Percentiles rank a stretch among this genome's conserved stretches.
Conservation (phyloP, 192 early-diverging fungal species). For the Backusella liffmaniae region DNA sequence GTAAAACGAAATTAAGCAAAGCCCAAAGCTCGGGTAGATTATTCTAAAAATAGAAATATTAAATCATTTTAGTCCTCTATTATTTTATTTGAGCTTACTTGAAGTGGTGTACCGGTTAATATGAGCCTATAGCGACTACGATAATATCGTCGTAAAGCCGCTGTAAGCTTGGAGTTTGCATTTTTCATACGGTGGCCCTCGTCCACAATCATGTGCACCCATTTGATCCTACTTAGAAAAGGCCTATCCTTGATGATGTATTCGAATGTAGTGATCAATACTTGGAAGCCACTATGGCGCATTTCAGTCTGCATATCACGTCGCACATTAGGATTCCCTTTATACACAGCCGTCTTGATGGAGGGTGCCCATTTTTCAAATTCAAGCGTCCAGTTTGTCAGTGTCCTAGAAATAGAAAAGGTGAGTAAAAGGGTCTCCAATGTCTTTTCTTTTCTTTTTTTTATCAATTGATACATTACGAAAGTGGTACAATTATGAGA, state of each 20-base stretch:
- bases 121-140: slow-evolving; percentile 90
- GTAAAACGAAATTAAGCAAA: slow-evolving; percentile 93
- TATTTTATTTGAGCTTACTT: slow-evolving; percentile 42
- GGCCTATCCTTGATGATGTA: slow-evolving; percentile 93
- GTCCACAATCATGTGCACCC: slow-evolving; percentile 99
- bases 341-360: slow-evolving; percentile 88
- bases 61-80: background rate
- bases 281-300: slow-evolving; percentile 83
- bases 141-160: slow-evolving; percentile 85
- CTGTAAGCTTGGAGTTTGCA: slow-evolving; percentile 81
- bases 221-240: slow-evolving; percentile 86
- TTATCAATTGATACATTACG: slow-evolving; percentile 41
- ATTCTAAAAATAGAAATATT: slow-evolving; percentile 56
- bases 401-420: slow-evolving; percentile 47
- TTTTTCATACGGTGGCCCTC: slow-evolving; percentile 99
- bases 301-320: slow-evolving; percentile 72
- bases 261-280: slow-evolving; percentile 97
- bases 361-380: slow-evolving; percentile 98
- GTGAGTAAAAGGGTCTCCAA: too few relatives aligned
- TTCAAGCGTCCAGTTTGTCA: slow-evolving; percentile 97
- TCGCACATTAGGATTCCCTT: slow-evolving; percentile 80
- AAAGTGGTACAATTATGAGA: slow-evolving; percentile 94
- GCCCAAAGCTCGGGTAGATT: slow-evolving; percentile 98
- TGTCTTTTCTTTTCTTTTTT: too few relatives aligned
- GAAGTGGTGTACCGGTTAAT: slow-evolving; percentile 96